Evolutionary conservation across 306 rosid species (phyloP), one percentile per base, ranked within the genome.

Genomic region (Coriaria nepalensis): DNA sequence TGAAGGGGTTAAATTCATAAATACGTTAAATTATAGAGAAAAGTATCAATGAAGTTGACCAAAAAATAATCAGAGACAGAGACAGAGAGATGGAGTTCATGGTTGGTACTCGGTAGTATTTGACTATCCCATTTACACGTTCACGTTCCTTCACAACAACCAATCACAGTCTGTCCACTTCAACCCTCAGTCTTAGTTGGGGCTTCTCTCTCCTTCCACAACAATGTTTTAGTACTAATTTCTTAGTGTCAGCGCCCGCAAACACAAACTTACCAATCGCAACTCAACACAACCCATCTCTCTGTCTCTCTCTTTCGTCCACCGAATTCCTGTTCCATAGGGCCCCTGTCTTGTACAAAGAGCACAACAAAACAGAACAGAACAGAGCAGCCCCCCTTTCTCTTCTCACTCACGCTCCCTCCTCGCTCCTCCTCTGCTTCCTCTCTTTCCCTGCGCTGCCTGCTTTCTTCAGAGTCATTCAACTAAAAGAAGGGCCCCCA

Each of bases 211-310:
- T 52, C 52, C 37, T 9, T 46, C 58, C n/a, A 2, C 34, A 6
- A 34, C 37, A 54, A n/a, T 35, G 32, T 39, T 54, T 33, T 41
- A 0, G 1, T 20, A 20, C 29, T 20, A 20, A 20, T 20, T 32
- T 37, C 13, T 46, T 40, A 54, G 59, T 40, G 34, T 54, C 60
- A 62, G 74, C 60, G 60, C 83, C 56, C 70, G 53, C 64, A 52
- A 59, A 35, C 49, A 29, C 60, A 46, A 47, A 40, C 67, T 70
- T 59, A 68, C 96, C 87, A 82, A 87, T 87, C 85, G 82, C 71
- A 70, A 75, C 82, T 79, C 75, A 66, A 41, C 75, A 61, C 67
- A 60, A 60, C 55, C 69, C 70, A 80, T 76, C 57, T 45, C 52
- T 52, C 57, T 54, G 41, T 67, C 47, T 40, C 74, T 35, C 62